A percentile compares a stretch with the other conserved stretches of the same genome.
These are phyloP conservation scores for Camelina neglecta DNA, from an alignment of 345 rosid species.

Conservation along the genomic window DNA sequence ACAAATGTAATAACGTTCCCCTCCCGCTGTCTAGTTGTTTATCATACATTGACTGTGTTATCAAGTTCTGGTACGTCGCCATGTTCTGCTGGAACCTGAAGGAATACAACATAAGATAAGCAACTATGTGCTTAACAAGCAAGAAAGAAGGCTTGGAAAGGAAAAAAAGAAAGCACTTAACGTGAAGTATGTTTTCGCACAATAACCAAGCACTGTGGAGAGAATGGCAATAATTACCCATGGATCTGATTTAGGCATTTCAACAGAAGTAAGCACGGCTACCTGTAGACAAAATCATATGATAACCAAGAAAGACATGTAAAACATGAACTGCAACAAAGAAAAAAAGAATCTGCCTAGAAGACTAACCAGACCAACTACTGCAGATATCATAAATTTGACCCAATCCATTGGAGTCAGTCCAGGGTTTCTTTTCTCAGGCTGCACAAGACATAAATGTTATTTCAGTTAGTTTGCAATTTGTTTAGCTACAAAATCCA, in stretches of 20 bases:
- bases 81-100: slow-evolving; percentile 85
- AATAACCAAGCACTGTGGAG: slow-evolving; percentile 90
- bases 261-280: slow-evolving; percentile 77
- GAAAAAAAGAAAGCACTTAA: slow-evolving; percentile 48
- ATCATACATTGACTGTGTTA: slow-evolving; percentile 94
- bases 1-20: slow-evolving; percentile 95
- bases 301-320: slow-evolving; percentile 15
- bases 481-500: slow-evolving; percentile 19
- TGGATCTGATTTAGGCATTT: slow-evolving; percentile 80
- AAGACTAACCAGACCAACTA: slow-evolving; percentile 87
- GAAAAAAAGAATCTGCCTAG: neutral
- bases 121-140: neutral
- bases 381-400: slow-evolving; percentile 86
- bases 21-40: slow-evolving; percentile 96
- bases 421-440: slow-evolving; percentile 97
- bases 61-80: slow-evolving; percentile 87
- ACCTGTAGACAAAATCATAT: slow-evolving; percentile 53
- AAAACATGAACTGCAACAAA: neutral
- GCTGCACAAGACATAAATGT: slow-evolving; percentile 55
- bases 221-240: slow-evolving; percentile 88
- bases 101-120: slow-evolving; percentile 35
- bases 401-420: slow-evolving; percentile 99
- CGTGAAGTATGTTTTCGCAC: slow-evolving; percentile 99
- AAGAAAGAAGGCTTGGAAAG: slow-evolving; percentile 12
- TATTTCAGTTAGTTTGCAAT: neutral